Percentiles rank a stretch among this genome's conserved stretches.
These are phyloP conservation scores for Chrysoporthe cubensis DNA, from an alignment of 2,329 filamentous ascomycete genomes.

Conservation along the genomic window DNA sequence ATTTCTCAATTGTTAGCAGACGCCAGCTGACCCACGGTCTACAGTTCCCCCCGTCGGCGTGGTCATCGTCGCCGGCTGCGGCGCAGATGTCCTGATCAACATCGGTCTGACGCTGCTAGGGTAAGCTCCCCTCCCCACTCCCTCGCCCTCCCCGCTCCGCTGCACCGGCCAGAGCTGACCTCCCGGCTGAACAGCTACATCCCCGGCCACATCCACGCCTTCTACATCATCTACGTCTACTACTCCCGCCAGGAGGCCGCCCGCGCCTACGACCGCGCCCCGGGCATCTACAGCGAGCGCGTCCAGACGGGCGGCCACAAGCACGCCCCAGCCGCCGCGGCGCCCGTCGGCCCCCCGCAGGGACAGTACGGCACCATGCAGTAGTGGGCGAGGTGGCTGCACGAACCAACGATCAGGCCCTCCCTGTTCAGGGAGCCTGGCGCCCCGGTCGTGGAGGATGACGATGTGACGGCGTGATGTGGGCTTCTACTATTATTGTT, in stretches of 20 bases:
- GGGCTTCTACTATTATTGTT: background rate
- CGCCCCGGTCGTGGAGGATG: background rate
- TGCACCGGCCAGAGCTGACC: background rate
- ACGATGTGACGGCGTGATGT: background rate
- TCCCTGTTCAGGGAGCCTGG: background rate
- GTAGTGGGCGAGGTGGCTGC: slow-evolving; percentile 3
- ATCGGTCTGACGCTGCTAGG: slow-evolving; percentile 68
- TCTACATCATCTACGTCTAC: slow-evolving; percentile 84
- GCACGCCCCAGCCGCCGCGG: slow-evolving; percentile 55
- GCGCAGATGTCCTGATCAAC: slow-evolving; percentile 68
- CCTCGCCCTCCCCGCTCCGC: background rate
- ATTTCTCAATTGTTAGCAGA: slow-evolving; percentile 6
- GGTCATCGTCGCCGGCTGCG: slow-evolving; percentile 67
- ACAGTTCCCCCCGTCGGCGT: slow-evolving; percentile 70
- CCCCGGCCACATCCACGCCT: slow-evolving; percentile 79
- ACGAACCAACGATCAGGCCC: background rate
- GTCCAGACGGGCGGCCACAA: slow-evolving; percentile 75
- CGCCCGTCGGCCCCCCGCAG: slow-evolving; percentile 26
- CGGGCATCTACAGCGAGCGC: slow-evolving; percentile 72
- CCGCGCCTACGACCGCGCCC: slow-evolving; percentile 57
- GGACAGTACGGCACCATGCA: slow-evolving; percentile 27
- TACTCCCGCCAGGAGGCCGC: slow-evolving; percentile 72
- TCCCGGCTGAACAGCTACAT: slow-evolving; percentile 57
- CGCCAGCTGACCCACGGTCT: background rate
- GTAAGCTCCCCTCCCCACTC: slow-evolving; percentile 40